Percentiles rank a stretch among this genome's conserved stretches.
These are phyloP conservation scores for Plantago ovata DNA, from an alignment of 257 asterid species.

Conservation along the genomic window DNA sequence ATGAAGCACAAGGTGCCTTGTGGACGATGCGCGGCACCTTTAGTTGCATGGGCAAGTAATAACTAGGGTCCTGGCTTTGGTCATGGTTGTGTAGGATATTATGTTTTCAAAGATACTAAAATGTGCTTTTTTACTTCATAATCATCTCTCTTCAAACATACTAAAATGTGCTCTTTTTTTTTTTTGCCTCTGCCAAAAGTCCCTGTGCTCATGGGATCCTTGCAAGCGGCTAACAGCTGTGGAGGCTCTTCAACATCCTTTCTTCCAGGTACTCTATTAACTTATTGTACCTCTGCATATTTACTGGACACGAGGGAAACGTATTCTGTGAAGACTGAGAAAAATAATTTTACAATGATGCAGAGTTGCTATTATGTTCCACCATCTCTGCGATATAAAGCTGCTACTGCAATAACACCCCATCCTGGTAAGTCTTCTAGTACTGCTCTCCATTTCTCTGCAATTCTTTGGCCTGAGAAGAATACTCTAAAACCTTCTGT, in stretches of 20 bases:
- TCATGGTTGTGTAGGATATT: too few relatives aligned
- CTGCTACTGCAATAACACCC: constrained; percentile 60
- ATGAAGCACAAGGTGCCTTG: too few relatives aligned
- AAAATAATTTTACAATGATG: constrained; percentile 15
- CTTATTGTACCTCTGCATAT: not conserved
- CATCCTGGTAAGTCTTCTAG: constrained; percentile 56
- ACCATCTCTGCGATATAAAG: constrained; percentile 72
- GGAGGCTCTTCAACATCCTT: constrained; percentile 91
- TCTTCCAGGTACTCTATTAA: constrained; percentile 62
- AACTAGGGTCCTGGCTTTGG: too few relatives aligned
- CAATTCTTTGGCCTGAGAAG: constrained; percentile 1
- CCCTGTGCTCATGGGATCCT: constrained; percentile 96
- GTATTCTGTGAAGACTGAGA: not conserved
- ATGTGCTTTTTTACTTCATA: not conserved
- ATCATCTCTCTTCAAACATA: not conserved
- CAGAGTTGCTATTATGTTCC: constrained; percentile 87
- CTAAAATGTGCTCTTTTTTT: constrained; percentile 5
- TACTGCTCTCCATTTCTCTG: not conserved
- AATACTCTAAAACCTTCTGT: constrained; percentile 1
- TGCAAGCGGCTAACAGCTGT: constrained; percentile 79
- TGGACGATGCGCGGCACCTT: too few relatives aligned
- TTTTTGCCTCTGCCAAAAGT: constrained; percentile 34
- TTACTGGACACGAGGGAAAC: not conserved
- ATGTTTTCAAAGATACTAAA: too few relatives aligned
- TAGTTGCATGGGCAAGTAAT: too few relatives aligned